Conservation (phyloP, 1,284 basidiomycete genomes). For the Ganoderma boninense region DNA sequence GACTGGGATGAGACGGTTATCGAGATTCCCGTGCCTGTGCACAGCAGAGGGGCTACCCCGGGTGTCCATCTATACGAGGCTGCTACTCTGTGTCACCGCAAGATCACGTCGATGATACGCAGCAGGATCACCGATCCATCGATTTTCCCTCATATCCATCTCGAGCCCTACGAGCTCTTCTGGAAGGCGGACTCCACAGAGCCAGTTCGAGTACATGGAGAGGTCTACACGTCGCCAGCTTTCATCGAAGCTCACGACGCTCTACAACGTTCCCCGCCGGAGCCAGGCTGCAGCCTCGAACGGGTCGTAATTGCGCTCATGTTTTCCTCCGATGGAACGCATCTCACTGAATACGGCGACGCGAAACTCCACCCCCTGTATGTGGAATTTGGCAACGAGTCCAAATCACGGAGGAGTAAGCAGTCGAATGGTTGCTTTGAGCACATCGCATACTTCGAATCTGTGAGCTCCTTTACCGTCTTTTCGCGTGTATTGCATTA, state of each 20-base stretch:
- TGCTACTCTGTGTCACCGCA: not conserved
- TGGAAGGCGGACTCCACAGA: not conserved
- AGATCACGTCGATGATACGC: not conserved
- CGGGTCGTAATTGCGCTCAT: constrained; percentile 10
- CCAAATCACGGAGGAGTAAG: constrained; percentile 36
- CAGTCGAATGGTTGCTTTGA: constrained; percentile 21
- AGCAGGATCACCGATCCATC: not conserved
- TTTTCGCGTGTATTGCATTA: not conserved
- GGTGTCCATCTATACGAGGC: not conserved
- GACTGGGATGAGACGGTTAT: not conserved
- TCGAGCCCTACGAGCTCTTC: not conserved
- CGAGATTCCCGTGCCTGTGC: not conserved
- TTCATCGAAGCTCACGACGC: not conserved
- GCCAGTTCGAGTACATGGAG: not conserved
- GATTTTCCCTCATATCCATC: not conserved
- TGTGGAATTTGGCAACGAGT: constrained; percentile 40
- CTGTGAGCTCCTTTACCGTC: not conserved
- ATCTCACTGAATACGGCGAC: constrained; percentile 33
- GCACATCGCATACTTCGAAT: not conserved
- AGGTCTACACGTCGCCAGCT: not conserved
- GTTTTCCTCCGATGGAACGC: constrained; percentile 9
- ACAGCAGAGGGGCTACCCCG: not conserved
- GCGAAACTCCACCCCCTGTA: constrained; percentile 44
- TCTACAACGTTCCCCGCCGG: too few species aligned
- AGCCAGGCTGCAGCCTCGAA: constrained; percentile 4